Evolutionary conservation across 495 filamentous ascomycete genomes (phyloP).

Genomic region (Penicillium tannophilum): DNA sequence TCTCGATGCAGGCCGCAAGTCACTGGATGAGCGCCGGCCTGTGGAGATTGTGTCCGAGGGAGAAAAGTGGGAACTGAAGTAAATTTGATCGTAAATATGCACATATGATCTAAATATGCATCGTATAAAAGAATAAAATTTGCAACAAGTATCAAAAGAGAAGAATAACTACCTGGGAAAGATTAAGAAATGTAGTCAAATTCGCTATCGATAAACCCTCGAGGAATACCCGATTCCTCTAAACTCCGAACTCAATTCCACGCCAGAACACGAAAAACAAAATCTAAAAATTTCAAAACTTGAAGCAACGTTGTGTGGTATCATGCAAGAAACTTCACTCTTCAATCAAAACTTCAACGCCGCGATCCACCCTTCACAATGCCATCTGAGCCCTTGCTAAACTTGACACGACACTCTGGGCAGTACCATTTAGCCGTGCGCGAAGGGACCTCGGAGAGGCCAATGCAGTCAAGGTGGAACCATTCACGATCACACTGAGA

Average conservation of each 20-base stretch:
- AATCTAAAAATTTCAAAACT: constrained; percentile 10
- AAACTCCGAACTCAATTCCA: not conserved
- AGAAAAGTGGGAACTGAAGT: constrained; percentile 72
- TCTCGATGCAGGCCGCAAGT: constrained; percentile 78
- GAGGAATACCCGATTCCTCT: not conserved
- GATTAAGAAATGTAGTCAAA: not conserved
- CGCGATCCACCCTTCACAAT: constrained; percentile 40
- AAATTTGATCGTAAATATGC: constrained; percentile 17
- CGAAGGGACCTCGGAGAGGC: constrained; percentile 70
- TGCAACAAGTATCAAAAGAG: not conserved
- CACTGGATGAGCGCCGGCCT: constrained; percentile 76
- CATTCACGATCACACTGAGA: constrained; percentile 72
- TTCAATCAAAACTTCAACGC: constrained; percentile 23
- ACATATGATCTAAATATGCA: constrained; percentile 1
- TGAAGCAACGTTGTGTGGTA: constrained; percentile 29
- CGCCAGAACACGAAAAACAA: not conserved
- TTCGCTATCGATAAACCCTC: not conserved
- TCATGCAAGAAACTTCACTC: constrained; percentile 27
- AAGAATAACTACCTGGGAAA: too few species aligned
- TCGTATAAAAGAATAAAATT: not conserved
- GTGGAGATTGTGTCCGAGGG: constrained; percentile 69
- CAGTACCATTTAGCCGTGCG: constrained; percentile 93
- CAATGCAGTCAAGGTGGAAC: constrained; percentile 93
- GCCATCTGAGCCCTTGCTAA: constrained; percentile 55
- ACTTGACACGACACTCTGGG: constrained; percentile 74